These are phyloP conservation scores for Boletus sp. DNA, from an alignment of 768 basidiomycete genomes.

Conservation along the genomic window DNA sequence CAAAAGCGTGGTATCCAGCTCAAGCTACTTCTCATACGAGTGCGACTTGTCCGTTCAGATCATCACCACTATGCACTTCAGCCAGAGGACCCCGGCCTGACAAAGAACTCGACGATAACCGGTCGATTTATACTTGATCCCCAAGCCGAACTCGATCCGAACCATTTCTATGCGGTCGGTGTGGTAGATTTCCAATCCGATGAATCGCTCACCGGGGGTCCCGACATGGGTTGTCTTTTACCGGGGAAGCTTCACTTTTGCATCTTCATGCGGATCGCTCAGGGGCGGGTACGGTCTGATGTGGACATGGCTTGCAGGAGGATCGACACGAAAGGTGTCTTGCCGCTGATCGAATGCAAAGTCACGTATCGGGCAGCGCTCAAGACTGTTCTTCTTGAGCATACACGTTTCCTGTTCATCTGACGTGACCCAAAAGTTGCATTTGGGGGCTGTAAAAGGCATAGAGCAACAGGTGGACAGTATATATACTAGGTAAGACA, in stretches of 20 bases:
- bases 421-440: not conserved
- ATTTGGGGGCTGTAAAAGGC: not conserved
- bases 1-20: constrained; percentile 11
- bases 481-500: too few relatives aligned
- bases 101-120: not conserved
- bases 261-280: constrained; percentile 3
- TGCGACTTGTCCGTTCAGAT: not conserved
- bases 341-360: constrained; percentile 3
- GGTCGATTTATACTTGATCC: not conserved
- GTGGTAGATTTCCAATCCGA: constrained; percentile 8
- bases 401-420: not conserved
- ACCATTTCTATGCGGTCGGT: not conserved
- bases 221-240: not conserved
- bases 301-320: constrained; percentile 6
- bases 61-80: not conserved
- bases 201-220: not conserved
- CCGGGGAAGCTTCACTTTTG: not conserved
- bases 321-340: not conserved
- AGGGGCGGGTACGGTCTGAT: not conserved
- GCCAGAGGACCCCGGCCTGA: not conserved
- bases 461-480: not conserved
- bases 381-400: constrained; percentile 4
- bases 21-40: constrained; percentile 3
- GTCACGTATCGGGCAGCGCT: not conserved
- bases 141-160: not conserved